phyloP scores from a whole-genome alignment of 768 basidiomycete genomes.

The Imleria badia region DNA sequence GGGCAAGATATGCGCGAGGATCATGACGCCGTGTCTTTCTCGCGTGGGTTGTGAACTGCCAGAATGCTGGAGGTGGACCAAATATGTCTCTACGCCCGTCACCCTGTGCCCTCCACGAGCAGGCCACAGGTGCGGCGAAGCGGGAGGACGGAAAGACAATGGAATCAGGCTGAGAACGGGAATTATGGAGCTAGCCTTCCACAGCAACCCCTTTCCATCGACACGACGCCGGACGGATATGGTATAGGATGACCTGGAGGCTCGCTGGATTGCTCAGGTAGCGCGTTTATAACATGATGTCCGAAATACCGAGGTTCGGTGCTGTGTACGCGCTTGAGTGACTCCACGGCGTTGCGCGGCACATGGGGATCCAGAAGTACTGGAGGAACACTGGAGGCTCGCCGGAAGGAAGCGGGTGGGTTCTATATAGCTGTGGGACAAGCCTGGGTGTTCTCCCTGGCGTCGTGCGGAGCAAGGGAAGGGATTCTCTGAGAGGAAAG shows the following conservation, averaged over 20 bases:
- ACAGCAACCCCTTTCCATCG: constrained; percentile 24
- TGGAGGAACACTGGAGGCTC: constrained; percentile 1
- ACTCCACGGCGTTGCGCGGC: constrained; percentile 7
- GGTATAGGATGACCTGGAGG: constrained; percentile 2
- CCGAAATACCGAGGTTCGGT: constrained; percentile 8
- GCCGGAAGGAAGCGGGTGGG: not conserved
- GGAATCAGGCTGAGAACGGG: constrained; percentile 12
- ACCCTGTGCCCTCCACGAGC: constrained; percentile 20
- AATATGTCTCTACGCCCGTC: not conserved
- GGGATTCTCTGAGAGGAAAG: constrained; percentile 15
- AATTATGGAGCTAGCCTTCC: constrained; percentile 11
- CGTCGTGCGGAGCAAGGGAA: constrained; percentile 14
- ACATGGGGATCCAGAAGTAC: constrained; percentile 6
- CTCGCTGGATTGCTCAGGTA: not conserved
- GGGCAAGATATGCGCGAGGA: constrained; percentile 9
- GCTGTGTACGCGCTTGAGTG: not conserved
- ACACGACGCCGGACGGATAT: constrained; percentile 15
- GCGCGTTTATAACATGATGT: constrained; percentile 3
- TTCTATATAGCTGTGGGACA: constrained; percentile 1
- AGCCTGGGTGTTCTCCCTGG: constrained; percentile 6
- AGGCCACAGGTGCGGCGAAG: constrained; percentile 6
- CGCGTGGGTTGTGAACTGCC: not conserved
- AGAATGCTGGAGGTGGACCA: not conserved
- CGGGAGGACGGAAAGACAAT: not conserved
- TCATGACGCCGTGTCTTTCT: constrained; percentile 7